Evolutionary conservation across 768 basidiomycete species (phyloP).

Genomic region (Cystofilobasidium capitatum): DNA sequence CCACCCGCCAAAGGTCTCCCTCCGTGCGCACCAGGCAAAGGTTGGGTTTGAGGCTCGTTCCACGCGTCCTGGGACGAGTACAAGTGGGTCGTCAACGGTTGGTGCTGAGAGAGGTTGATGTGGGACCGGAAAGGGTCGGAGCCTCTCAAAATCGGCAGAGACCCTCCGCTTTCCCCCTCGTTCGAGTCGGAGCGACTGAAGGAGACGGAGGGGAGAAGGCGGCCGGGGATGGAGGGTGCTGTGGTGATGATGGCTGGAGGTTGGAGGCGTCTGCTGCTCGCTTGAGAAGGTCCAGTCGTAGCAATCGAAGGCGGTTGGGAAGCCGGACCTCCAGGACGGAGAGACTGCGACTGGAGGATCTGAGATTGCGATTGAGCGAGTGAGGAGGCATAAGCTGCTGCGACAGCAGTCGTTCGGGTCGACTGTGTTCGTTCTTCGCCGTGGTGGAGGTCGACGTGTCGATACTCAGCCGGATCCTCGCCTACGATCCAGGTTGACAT

Average conservation of each 20-base stretch:
- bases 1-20: conserved; percentile 4
- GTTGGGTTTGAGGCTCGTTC: conserved; percentile 7
- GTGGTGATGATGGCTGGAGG: not conserved
- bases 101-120: not conserved
- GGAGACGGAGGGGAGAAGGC: not conserved
- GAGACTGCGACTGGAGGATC: not conserved
- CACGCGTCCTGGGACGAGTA: not conserved
- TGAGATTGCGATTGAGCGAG: not conserved
- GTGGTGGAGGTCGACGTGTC: not conserved
- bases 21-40: conserved; percentile 11
- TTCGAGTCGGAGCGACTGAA: not conserved
- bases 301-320: not conserved
- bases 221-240: not conserved
- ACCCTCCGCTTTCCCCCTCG: not conserved
- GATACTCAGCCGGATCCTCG: conserved; percentile 20
- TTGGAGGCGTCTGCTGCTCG: not conserved
- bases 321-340: not conserved
- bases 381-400: not conserved
- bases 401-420: not conserved
- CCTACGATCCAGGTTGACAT: conserved; percentile 21
- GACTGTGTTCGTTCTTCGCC: not conserved
- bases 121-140: not conserved
- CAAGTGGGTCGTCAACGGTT: not conserved
- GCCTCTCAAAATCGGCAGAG: not conserved
- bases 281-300: not conserved